Percentiles rank a stretch among this genome's conserved stretches.
Evolutionary conservation across 495 filamentous ascomycete species (phyloP).

Genomic region (Penicillium crystallinum): DNA sequence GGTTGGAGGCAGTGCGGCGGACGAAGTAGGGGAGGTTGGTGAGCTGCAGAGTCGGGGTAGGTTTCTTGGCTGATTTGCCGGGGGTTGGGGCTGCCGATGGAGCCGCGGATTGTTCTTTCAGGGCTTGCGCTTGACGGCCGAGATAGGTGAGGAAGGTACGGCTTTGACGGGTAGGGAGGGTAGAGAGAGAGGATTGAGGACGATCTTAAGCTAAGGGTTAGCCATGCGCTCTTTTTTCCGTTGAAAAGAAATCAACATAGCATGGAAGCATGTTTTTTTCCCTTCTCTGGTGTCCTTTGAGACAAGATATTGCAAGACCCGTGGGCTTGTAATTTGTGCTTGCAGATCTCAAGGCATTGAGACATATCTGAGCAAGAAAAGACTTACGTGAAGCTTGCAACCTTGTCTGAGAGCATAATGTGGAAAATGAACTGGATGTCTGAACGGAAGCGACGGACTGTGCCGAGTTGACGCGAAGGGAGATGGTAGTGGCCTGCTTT

Average conservation of each 20-base stretch:
- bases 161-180: constrained; percentile 25
- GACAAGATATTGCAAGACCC: neutral
- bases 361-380: neutral
- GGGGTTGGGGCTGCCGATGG: constrained; percentile 24
- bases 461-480: constrained; percentile 21
- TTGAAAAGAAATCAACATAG: neutral
- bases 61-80: constrained; percentile 14
- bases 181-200: constrained; percentile 18
- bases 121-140: constrained; percentile 35
- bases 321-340: neutral
- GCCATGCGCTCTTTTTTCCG: neutral
- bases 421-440: constrained; percentile 32
- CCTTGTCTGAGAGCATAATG: constrained; percentile 28
- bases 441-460: constrained; percentile 31
- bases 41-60: constrained; percentile 26
- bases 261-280: neutral
- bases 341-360: neutral
- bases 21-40: constrained; percentile 64
- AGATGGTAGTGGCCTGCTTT: constrained; percentile 29
- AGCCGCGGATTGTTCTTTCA: constrained; percentile 30
- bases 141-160: constrained; percentile 41
- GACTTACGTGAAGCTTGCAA: constrained; percentile 31
- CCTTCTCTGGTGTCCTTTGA: neutral
- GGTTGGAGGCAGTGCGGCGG: constrained; percentile 60
- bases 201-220: constrained; percentile 15